Conservation (phyloP, 1,139 yeast genomes). For the Tardiomyces digboiensis region DNA sequence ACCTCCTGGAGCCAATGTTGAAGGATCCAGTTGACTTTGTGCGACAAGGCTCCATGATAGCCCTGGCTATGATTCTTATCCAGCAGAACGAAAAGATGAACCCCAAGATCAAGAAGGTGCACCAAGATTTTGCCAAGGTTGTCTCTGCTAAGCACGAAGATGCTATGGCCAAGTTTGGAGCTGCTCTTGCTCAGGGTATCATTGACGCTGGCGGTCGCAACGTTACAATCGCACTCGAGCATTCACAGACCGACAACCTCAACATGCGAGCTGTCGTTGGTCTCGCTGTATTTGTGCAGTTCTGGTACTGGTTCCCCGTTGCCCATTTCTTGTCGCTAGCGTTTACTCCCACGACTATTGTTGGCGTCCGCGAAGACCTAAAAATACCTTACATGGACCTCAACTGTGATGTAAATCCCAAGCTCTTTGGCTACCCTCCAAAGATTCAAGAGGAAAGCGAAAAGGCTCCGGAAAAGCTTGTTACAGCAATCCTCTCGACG, state of each 20-base stretch:
- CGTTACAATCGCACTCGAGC: conserved; percentile 88
- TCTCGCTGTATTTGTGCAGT: conserved; percentile 78
- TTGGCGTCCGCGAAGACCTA: conserved; percentile 80
- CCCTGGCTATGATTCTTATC: conserved; percentile 83
- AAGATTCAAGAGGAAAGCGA: conserved; percentile 72
- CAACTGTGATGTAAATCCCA: conserved; percentile 73
- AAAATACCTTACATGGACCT: conserved; percentile 79
- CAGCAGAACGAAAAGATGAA: conserved; percentile 85
- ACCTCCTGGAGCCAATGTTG: conserved; percentile 84
- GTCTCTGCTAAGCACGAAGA: conserved; percentile 88
- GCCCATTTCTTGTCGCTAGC: conserved; percentile 90
- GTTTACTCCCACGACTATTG: conserved; percentile 84
- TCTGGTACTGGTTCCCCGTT: conserved; percentile 99
- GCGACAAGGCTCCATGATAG: conserved; percentile 94
- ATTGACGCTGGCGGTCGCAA: conserved; percentile 99
- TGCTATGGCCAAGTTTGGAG: conserved; percentile 96
- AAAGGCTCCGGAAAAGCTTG: conserved; percentile 81
- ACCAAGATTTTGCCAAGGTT: conserved; percentile 64
- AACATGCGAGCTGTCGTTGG: conserved; percentile 92
- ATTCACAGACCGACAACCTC: conserved; percentile 82
- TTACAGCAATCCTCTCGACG: conserved; percentile 90
- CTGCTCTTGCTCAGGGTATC: conserved; percentile 94
- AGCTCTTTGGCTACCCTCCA: conserved; percentile 83
- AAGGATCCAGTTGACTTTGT: conserved; percentile 96
- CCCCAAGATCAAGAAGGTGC: conserved; percentile 73